Base-by-base conservation (phyloP, 768 basidiomycete species). In the Tricholoma terreum region DNA sequence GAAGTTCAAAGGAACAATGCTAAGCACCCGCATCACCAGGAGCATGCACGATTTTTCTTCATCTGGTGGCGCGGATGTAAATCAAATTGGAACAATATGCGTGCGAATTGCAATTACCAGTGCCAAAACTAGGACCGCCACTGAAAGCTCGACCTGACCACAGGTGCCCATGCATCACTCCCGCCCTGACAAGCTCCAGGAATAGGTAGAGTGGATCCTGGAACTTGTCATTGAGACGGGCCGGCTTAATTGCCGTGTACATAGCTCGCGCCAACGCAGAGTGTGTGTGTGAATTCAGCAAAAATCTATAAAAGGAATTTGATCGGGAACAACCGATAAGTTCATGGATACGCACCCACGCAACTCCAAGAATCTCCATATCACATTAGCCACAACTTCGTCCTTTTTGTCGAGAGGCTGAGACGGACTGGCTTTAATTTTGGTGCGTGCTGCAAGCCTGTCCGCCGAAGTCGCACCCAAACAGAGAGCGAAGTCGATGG, bases 331-430 rank as follows among this genome's bases (percentile, higher is more conserved):
- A 60, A 61, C 48, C 54, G 53, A 42, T 30, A 21, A 1, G 22
- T 21, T 52, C 22, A 10, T 48, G 38, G 36, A 61, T 57, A 82
- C 87, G 69, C 73, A 96, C 95, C 94, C 94, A 73, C 97, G 80
- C 57, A 98, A 77, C 71, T 98, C 96, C 55, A 99, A 82, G 83
- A 98, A 98, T 53, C 96, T 85, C 95, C 95, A 98, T 55, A 99
- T 91, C 24, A 96, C 94, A 68, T 99, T 99, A 7, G 95, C 95
- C 3, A 99, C 97, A 0, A 97, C 80, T 71, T 99, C 97, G 65
- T 99, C 97, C 75, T 98, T 98, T 77, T 97, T 98, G 58, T 98
- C 96, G 24, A 99, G 80, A 14, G 85, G 81, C 35, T 64, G 66
- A 24, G 75, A 65, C 31, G 72, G 62, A 51, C 65, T 77, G n/a